Evolutionary conservation across 192 early-diverging fungal genomes (phyloP).

Genomic region (Paraglomus brasilianum): DNA sequence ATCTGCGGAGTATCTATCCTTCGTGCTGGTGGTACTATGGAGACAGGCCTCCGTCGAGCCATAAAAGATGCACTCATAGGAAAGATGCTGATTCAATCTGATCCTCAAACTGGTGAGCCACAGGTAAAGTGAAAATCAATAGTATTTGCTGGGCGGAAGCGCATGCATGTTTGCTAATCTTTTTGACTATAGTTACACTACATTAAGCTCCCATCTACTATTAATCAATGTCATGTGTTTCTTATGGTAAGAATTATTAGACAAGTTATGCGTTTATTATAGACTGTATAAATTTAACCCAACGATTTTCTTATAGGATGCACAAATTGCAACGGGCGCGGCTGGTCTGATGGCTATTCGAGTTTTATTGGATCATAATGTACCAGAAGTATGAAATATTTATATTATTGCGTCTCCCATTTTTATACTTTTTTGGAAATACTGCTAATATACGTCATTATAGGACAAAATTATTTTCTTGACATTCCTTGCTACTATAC

Average conservation of each 20-base stretch:
- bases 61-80: constrained; percentile 80
- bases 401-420: neutral
- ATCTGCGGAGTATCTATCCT: constrained; percentile 81
- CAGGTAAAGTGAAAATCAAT: constrained; percentile 32
- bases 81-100: constrained; percentile 88
- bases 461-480: constrained; percentile 80
- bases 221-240: constrained; percentile 62
- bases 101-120: constrained; percentile 78
- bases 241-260: constrained; percentile 49
- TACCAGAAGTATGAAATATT: constrained; percentile 55
- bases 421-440: constrained; percentile 25
- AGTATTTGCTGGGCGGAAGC: neutral
- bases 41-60: constrained; percentile 77
- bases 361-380: constrained; percentile 87
- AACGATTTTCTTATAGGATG: constrained; percentile 59
- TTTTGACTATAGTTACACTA: constrained; percentile 66
- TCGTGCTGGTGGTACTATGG: constrained; percentile 91
- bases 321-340: constrained; percentile 88
- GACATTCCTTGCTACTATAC: constrained; percentile 74
- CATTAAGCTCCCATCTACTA: constrained; percentile 71
- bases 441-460: constrained; percentile 12
- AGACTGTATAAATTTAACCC: constrained; percentile 13
- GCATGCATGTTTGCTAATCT: neutral
- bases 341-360: constrained; percentile 96
- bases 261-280: neutral